phyloP scores from a whole-genome alignment of 139 green algal genomes.

The Desmodesmus armatus region DNA sequence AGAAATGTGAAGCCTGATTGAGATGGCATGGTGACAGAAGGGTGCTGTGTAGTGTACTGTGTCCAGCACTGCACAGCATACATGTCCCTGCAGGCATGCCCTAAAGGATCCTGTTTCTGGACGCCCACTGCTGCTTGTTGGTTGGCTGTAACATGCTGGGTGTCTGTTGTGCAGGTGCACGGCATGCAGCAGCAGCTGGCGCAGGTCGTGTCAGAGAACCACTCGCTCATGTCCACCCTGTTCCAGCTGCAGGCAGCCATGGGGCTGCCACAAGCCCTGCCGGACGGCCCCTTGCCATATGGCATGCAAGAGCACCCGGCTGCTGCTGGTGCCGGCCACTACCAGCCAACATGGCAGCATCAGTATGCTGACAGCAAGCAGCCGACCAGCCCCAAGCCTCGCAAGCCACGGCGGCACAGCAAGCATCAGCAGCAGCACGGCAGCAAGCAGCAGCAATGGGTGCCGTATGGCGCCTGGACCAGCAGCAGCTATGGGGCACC shows the following conservation, averaged over 20 bases:
- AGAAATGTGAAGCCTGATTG: not conserved
- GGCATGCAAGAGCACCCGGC: not conserved
- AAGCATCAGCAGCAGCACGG: not conserved
- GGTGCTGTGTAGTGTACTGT: not conserved
- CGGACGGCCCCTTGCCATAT: too few species aligned
- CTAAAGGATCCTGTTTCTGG: not conserved
- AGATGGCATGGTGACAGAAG: not conserved
- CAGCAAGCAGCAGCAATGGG: not conserved
- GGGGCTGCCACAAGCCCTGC: constrained; percentile 25
- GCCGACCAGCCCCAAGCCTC: not conserved
- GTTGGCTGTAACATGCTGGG: not conserved
- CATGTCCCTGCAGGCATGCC: not conserved
- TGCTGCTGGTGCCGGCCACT: not conserved
- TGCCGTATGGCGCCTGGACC: not conserved
- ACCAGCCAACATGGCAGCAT: not conserved
- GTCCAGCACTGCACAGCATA: not conserved
- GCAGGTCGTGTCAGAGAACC: constrained; percentile 11
- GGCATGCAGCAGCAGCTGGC: not conserved
- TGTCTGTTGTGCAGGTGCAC: not conserved
- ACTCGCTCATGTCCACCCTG: not conserved
- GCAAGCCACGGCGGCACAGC: not conserved
- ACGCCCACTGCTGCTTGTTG: not conserved
- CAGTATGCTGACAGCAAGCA: not conserved
- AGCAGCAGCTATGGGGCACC: not conserved
- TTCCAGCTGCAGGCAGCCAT: constrained; percentile 20